Conservation (phyloP, 495 filamentous ascomycete species). For the Neurospora cerealis region DNA sequence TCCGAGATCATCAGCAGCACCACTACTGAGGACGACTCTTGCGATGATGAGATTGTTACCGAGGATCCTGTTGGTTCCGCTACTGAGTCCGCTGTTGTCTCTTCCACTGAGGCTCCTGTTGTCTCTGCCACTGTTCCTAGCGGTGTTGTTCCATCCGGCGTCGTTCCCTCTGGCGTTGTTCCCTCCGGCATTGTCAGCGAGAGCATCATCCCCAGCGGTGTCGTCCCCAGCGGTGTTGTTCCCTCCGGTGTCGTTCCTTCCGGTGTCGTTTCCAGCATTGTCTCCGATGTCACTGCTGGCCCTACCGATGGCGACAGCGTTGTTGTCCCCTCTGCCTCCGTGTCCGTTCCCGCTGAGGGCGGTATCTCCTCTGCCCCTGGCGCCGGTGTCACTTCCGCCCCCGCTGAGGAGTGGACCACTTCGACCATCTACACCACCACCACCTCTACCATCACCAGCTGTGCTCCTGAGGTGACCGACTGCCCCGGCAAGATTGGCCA, state of each 20-base stretch:
- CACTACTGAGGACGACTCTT: conserved; percentile 4
- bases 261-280: neutral
- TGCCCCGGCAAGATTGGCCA: conserved; percentile 23
- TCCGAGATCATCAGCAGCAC: neutral
- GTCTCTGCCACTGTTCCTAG: neutral
- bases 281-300: neutral
- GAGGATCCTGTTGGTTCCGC: neutral
- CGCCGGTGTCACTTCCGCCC: neutral
- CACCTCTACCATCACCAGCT: conserved; percentile 46
- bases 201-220: neutral
- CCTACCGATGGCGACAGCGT: neutral
- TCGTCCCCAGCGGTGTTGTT: neutral
- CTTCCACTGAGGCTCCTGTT: neutral
- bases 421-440: conserved; percentile 42
- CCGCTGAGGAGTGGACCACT: conserved; percentile 10
- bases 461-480: conserved; percentile 48
- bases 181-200: too few species aligned
- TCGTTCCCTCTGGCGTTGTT: neutral
- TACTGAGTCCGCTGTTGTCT: conserved; percentile 1
- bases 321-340: neutral
- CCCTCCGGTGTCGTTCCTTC: neutral
- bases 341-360: neutral
- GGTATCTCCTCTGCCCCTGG: neutral
- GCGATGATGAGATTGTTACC: conserved; percentile 7
- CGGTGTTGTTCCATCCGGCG: neutral